Evolutionary conservation across 352 stramenopile species (phyloP).

Genomic region (Pythium sukuiense): DNA sequence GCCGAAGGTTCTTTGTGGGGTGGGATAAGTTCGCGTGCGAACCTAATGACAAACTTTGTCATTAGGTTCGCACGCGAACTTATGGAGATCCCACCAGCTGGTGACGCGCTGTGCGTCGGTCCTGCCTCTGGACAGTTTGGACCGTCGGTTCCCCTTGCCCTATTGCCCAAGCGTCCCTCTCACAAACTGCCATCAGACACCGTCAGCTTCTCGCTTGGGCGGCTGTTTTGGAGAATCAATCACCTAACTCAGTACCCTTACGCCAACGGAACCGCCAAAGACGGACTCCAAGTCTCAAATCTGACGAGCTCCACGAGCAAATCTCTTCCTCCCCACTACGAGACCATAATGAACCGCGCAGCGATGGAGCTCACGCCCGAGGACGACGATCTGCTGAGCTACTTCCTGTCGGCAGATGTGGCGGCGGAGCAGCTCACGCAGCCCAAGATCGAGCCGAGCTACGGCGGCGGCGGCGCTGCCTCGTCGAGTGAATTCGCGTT

Average conservation of each 20-base stretch:
- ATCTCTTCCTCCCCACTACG: not conserved
- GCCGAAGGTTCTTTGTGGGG: conserved; percentile 18
- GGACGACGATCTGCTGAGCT: conserved; percentile 87
- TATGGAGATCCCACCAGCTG: conserved; percentile 1
- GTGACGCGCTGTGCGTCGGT: conserved; percentile 31
- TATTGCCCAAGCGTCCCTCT: conserved; percentile 6
- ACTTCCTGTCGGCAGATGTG: conserved; percentile 83
- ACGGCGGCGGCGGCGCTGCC: conserved; percentile 2
- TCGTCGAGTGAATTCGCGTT: conserved; percentile 26
- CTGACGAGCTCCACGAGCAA: not conserved
- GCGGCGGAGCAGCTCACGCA: conserved; percentile 50
- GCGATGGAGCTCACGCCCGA: conserved; percentile 82
- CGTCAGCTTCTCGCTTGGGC: not conserved
- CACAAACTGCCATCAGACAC: not conserved
- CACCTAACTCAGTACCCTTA: not conserved
- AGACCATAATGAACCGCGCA: conserved; percentile 15
- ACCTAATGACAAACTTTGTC: not conserved
- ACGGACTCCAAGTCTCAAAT: not conserved
- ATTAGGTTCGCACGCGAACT: conserved; percentile 18
- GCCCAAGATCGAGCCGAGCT: conserved; percentile 31
- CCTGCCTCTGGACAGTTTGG: conserved; percentile 26
- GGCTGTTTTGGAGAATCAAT: not conserved
- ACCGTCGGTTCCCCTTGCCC: conserved; percentile 1
- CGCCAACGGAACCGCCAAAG: conserved; percentile 1
- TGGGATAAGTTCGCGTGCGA: conserved; percentile 24